phyloP scores from a whole-genome alignment of 179 eudicot genomes.

The Pouteria campechiana region DNA sequence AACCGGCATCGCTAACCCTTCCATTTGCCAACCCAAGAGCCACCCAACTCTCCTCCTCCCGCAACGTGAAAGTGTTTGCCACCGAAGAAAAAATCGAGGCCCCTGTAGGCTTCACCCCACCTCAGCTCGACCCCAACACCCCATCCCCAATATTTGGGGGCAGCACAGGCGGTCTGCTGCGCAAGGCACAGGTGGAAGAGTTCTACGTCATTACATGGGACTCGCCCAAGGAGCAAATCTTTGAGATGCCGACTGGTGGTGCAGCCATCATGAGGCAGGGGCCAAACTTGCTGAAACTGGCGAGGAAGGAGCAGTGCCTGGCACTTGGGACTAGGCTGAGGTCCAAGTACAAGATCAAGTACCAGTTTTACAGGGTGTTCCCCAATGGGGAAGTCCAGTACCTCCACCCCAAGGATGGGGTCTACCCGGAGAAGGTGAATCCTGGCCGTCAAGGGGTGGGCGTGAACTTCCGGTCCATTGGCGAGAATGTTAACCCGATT shows the following conservation, averaged over 20 bases:
- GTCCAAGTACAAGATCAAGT: conserved; percentile 84
- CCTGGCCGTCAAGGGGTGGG: conserved; percentile 63
- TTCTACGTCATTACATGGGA: conserved; percentile 98
- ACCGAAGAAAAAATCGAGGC: too few relatives aligned
- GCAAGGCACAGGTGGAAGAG: conserved; percentile 93
- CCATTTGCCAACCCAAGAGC: too few relatives aligned
- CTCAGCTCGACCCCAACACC: conserved; percentile 75
- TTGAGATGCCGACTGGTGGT: conserved; percentile 96
- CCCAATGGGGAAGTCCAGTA: conserved; percentile 66
- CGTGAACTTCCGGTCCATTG: conserved; percentile 51
- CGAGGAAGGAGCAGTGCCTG: conserved; percentile 89
- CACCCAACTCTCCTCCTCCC: too few relatives aligned
- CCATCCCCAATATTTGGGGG: conserved; percentile 93
- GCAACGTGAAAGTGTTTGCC: too few relatives aligned
- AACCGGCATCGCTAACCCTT: too few relatives aligned
- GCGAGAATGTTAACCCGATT: conserved; percentile 56
- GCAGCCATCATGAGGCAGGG: conserved; percentile 94
- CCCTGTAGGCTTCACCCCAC: conserved; percentile 90
- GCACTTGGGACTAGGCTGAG: conserved; percentile 84
- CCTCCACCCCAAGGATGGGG: conserved; percentile 65
- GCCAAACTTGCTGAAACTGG: conserved; percentile 73
- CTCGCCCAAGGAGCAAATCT: conserved; percentile 64
- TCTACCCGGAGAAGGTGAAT: conserved; percentile 73
- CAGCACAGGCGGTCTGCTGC: conserved; percentile 76
- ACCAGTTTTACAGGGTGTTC: conserved; percentile 69